These are phyloP conservation scores for Myriosclerotinia curreyana DNA, from an alignment of 2,329 filamentous ascomycete genomes.

Conservation along the genomic window DNA sequence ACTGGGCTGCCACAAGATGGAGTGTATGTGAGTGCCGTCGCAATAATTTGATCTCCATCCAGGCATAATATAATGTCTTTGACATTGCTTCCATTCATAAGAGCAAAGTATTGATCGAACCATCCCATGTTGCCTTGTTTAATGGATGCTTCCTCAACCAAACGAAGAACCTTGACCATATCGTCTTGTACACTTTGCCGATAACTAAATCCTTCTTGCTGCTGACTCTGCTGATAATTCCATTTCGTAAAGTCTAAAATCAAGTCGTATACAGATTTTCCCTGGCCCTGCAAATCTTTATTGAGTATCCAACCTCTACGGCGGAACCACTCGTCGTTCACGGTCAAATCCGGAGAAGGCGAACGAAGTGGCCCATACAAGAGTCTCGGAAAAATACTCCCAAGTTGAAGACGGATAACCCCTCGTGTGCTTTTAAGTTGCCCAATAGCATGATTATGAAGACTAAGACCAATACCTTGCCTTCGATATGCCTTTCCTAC, in stretches of 20 bases:
- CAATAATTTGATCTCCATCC: conserved; percentile 49
- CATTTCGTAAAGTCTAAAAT: conserved; percentile 52
- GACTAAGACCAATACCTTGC: conserved; percentile 51
- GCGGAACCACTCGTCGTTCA: conserved; percentile 51
- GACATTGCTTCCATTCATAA: conserved; percentile 48
- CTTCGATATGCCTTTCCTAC: conserved; percentile 49
- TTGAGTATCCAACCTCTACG: conserved; percentile 53
- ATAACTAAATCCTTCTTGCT: conserved; percentile 44
- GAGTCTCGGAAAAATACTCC: conserved; percentile 57
- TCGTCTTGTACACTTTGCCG: conserved; percentile 41
- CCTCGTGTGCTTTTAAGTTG: conserved; percentile 51
- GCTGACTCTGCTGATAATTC: conserved; percentile 41
- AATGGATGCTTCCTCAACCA: conserved; percentile 50
- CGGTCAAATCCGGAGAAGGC: conserved; percentile 37
- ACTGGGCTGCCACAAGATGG: conserved; percentile 47
- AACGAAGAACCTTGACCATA: conserved; percentile 47
- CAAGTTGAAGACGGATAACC: conserved; percentile 54
- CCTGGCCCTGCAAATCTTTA: conserved; percentile 45
- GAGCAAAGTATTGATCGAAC: conserved; percentile 57
- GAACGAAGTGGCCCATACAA: conserved; percentile 50
- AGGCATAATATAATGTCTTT: conserved; percentile 54
- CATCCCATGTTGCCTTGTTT: conserved; percentile 52
- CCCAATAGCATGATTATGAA: conserved; percentile 52
- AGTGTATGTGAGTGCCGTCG: conserved; percentile 54
- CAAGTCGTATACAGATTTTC: conserved; percentile 53